Evolutionary conservation across 176 grass and related monocot species (phyloP).

Genomic region (Stipa capillata): DNA sequence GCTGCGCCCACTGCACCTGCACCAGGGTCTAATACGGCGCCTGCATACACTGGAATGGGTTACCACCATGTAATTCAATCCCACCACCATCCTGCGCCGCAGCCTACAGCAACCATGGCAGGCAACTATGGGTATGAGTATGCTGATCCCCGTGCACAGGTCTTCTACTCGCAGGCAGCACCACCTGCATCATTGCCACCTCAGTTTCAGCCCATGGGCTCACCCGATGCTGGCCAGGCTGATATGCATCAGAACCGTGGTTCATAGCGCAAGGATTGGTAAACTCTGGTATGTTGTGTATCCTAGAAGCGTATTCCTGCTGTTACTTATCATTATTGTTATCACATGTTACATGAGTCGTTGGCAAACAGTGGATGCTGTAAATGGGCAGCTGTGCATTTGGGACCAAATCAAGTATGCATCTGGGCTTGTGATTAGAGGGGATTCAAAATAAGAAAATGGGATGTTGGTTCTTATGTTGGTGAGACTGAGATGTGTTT

Average conservation of each 20-base stretch:
- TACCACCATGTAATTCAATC: slow-evolving; percentile 77
- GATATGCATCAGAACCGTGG: slow-evolving; percentile 37
- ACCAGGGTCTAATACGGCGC: slow-evolving; percentile 18
- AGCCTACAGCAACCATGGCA: slow-evolving; percentile 26
- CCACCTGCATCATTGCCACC: slow-evolving; percentile 38
- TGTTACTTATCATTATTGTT: slow-evolving; percentile 48
- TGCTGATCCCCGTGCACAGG: slow-evolving; percentile 50
- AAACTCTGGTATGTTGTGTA: slow-evolving; percentile 25
- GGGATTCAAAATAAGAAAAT: slow-evolving; percentile 15
- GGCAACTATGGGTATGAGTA: slow-evolving; percentile 78
- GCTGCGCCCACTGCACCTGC: slow-evolving; percentile 27
- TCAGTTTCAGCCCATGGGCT: slow-evolving; percentile 54
- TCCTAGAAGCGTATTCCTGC: slow-evolving; percentile 27
- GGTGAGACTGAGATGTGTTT: slow-evolving; percentile 1
- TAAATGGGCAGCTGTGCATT: slow-evolving; percentile 25
- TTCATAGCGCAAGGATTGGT: slow-evolving; percentile 23
- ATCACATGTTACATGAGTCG: slow-evolving; percentile 24
- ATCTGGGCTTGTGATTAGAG: slow-evolving; percentile 17
- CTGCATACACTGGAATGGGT: slow-evolving; percentile 59
- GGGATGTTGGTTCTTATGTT: slow-evolving; percentile 19
- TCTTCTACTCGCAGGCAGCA: slow-evolving; percentile 71
- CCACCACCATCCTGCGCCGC: slow-evolving; percentile 34
- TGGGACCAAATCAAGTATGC: slow-evolving; percentile 24
- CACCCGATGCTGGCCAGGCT: slow-evolving; percentile 35
- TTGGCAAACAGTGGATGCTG: slow-evolving; percentile 11